These are phyloP conservation scores for Xylariaceae sp. DNA, from an alignment of 2,329 filamentous ascomycete genomes.

Conservation along the genomic window DNA sequence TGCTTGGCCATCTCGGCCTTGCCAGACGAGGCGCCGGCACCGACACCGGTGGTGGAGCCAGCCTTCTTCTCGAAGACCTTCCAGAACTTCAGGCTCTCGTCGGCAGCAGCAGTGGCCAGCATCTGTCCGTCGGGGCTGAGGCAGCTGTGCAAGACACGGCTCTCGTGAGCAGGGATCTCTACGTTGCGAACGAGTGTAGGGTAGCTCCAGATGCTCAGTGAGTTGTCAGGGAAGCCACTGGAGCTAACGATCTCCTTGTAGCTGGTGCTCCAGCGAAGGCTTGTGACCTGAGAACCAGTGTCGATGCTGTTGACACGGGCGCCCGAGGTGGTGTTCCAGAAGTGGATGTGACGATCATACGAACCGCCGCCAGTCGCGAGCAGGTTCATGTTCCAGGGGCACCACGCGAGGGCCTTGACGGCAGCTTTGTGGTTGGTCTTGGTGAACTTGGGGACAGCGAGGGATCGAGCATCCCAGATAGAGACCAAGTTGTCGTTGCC, in stretches of 20 bases:
- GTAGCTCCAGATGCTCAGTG: constrained; percentile 98
- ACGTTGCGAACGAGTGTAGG: constrained; percentile 94
- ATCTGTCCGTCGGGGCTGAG: constrained; percentile 97
- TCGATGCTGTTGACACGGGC: constrained; percentile 99
- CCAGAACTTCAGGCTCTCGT: constrained; percentile 99
- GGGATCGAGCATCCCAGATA: constrained; percentile 95
- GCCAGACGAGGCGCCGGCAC: constrained; percentile 63
- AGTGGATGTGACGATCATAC: constrained; percentile 97
- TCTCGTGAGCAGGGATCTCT: constrained; percentile 97
- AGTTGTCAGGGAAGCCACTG: constrained; percentile 98
- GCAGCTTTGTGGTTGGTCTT: constrained; percentile 99
- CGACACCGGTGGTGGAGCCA: constrained; percentile 62
- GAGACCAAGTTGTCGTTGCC: constrained; percentile 98
- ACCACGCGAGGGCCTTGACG: constrained; percentile 97
- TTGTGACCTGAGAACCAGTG: constrained; percentile 95
- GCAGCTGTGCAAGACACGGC: constrained; percentile 91
- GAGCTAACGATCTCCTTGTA: constrained; percentile 98
- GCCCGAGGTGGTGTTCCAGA: constrained; percentile 99
- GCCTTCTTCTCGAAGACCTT: constrained; percentile 99
- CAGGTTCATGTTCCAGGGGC: constrained; percentile 97
- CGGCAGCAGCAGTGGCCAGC: constrained; percentile 90
- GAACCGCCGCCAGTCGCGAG: constrained; percentile 94
- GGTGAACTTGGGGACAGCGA: constrained; percentile 94
- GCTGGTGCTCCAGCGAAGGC: constrained; percentile 90
- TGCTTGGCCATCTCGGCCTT: constrained; percentile 89